Base-by-base conservation (phyloP, 2,329 filamentous ascomycete species). In the Chrysoporthe cubensis region DNA sequence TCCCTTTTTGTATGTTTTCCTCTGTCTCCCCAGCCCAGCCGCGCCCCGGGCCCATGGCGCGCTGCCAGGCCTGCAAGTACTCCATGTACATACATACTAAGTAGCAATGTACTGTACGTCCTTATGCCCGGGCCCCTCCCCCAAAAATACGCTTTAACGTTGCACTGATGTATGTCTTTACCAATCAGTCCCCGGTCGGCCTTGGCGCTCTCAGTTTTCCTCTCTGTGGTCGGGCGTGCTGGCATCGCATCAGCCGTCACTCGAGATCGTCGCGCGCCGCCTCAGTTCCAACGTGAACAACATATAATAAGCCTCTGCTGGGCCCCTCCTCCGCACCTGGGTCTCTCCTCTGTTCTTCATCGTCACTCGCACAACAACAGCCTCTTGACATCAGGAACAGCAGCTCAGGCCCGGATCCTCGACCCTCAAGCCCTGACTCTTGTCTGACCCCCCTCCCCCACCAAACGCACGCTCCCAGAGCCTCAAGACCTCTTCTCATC, bases 271-370 rank as follows among this genome's bases (percentile, higher is more conserved):
- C 63, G 42, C 63, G 21, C 42, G 40, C 64, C 62, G 58, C 52
- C 62, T 64, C 26, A 40, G 40, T 32, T 40, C 48, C 54, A 50
- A 57, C 44, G 18, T 7, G 59, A 37, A 18, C 13, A 8, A 18
- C 52, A 52, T 58, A 64, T 52, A 57, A 56, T 69, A 67, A 65
- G 57, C 59, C 58, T 63, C 66, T 18, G 18, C 62, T n/a, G 13
- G 56, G 11, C 62, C 62, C 56, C 52, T 44, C 32, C 44, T 32
- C 57, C 9, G 9, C 59, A 26, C 13, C 16, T 57, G n/a, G 21
- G 43, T 14, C 34, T 9, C 32, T 40, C 18, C 11, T 60, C 21
- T 54, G n/a, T 60, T 63, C 43, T 50, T 18, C 42, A 59, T 42
- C 62, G 61, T n/a, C 65, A 43, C 44, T 44, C 52, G 13, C 54